A percentile compares a stretch with the other conserved stretches of the same genome.
These are phyloP conservation scores for Ophiostoma sp. DNA, from an alignment of 2,329 filamentous ascomycete genomes.

Conservation along the genomic window DNA sequence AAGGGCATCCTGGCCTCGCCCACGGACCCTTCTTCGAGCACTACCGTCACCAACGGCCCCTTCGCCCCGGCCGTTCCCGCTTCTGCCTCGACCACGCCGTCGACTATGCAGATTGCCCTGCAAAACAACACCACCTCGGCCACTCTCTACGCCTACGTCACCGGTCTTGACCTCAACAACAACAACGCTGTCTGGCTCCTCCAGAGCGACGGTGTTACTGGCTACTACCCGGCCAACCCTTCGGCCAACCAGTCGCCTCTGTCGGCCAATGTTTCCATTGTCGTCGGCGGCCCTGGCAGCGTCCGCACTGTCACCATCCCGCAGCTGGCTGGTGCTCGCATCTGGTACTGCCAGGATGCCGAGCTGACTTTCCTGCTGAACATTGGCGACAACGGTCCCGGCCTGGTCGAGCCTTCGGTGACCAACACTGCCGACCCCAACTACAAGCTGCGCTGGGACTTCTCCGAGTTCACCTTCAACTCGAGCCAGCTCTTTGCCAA, in stretches of 20 bases:
- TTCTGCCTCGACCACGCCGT: conserved; percentile 21
- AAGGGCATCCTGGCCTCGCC: conserved; percentile 33
- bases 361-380: conserved; percentile 70
- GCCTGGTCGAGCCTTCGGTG: conserved; percentile 72
- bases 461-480: conserved; percentile 71
- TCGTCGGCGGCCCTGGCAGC: conserved; percentile 61
- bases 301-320: conserved; percentile 65
- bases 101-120: conserved; percentile 60
- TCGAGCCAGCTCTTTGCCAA: conserved; percentile 62
- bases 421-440: conserved; percentile 66
- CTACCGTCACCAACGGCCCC: background rate
- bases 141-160: conserved; percentile 69
- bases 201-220: conserved; percentile 63
- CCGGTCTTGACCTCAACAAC: conserved; percentile 62
- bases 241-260: conserved; percentile 52
- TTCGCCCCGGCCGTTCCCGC: background rate
- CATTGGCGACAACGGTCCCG: conserved; percentile 56
- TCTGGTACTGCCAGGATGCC: conserved; percentile 67
- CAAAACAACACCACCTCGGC: conserved; percentile 64
- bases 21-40: background rate
- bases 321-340: conserved; percentile 67
- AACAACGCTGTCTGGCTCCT: conserved; percentile 63
- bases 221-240: conserved; percentile 65
- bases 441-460: conserved; percentile 63
- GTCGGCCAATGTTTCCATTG: conserved; percentile 60